These are phyloP conservation scores for Scheffersomyces insectosa DNA, from an alignment of 1,139 yeast species.

Conservation along the genomic window DNA sequence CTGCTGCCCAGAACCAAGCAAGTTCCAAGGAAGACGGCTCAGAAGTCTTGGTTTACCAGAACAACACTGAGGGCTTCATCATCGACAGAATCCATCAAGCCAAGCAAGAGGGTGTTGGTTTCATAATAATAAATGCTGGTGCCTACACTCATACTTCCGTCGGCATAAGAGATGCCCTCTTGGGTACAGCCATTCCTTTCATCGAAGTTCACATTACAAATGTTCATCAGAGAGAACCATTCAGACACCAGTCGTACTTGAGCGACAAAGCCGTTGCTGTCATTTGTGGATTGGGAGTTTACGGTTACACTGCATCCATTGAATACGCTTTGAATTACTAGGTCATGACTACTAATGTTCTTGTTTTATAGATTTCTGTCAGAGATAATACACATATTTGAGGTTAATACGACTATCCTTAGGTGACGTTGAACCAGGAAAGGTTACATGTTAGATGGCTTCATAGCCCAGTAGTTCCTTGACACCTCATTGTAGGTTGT, in stretches of 20 bases:
- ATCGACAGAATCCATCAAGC: constrained; percentile 50
- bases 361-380: not conserved
- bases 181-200: constrained; percentile 49
- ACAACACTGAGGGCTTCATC: constrained; percentile 49
- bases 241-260: constrained; percentile 50
- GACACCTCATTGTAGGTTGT: too few species aligned
- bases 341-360: constrained; percentile 2
- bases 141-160: constrained; percentile 54
- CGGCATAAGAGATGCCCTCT: constrained; percentile 49
- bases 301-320: constrained; percentile 50
- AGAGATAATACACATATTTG: not conserved
- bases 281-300: constrained; percentile 48
- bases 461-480: too few species aligned
- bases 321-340: constrained; percentile 46
- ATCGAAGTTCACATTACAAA: constrained; percentile 52
- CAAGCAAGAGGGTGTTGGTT: constrained; percentile 37
- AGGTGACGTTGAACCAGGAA: too few species aligned
- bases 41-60: constrained; percentile 35
- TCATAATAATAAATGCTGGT: constrained; percentile 50
- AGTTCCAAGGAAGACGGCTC: constrained; percentile 32
- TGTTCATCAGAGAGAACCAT: constrained; percentile 50
- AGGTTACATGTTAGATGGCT: too few species aligned
- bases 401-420: too few species aligned
- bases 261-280: constrained; percentile 52
- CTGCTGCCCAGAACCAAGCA: constrained; percentile 40